Evolutionary conservation across 164 flowering plant genomes (phyloP).

Genomic region (Aristolochia californica): DNA sequence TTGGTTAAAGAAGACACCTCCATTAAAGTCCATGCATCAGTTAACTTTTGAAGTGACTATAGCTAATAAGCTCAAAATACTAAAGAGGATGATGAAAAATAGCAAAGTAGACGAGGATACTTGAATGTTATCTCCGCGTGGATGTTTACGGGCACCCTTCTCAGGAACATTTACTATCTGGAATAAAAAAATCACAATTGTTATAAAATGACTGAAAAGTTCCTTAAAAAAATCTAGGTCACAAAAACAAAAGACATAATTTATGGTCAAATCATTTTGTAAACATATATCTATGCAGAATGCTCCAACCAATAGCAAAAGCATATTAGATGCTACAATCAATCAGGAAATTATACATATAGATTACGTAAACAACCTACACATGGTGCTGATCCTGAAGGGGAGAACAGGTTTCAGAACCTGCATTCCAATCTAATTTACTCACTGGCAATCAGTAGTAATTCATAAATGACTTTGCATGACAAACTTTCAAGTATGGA

Average conservation of each 20-base stretch:
- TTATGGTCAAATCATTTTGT: no score
- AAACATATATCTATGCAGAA: no score
- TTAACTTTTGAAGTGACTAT: neutral
- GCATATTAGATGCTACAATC: no score
- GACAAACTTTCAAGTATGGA: no score
- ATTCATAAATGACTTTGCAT: no score
- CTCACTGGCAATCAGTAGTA: no score
- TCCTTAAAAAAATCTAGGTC: neutral
- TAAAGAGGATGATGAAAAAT: neutral
- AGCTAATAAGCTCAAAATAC: neutral
- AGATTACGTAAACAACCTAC: no score
- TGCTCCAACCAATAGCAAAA: no score
- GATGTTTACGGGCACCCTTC: conserved; percentile 96
- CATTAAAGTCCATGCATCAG: neutral
- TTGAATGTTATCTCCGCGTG: conserved; percentile 96
- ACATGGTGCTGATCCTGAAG: no score
- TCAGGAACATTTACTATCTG: conserved; percentile 97
- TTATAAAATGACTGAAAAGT: neutral
- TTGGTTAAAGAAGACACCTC: conserved; percentile 1
- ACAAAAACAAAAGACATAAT: neutral
- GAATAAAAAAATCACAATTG: conserved; percentile 10
- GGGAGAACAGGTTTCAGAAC: no score
- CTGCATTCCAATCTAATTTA: no score
- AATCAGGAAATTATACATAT: no score
- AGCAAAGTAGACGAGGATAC: conserved; percentile 18